Conservation (phyloP, 148 eudicot species). For the Rhododendron williamsianum region DNA sequence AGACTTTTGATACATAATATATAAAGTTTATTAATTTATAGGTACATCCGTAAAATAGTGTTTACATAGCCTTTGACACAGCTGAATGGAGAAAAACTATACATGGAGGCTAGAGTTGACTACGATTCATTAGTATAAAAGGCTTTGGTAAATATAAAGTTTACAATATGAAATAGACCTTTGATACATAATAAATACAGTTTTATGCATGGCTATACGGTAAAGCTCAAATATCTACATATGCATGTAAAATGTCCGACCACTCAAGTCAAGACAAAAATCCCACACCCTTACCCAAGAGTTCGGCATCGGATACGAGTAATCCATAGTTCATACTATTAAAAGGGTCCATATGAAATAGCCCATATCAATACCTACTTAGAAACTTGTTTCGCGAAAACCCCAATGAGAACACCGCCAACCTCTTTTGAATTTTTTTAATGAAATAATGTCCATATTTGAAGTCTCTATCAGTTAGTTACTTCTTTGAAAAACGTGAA, state of each 20-base stretch:
- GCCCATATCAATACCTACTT: not conserved
- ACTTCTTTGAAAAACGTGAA: not conserved
- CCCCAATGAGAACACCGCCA: not conserved
- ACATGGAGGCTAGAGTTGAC: no score
- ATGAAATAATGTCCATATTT: not conserved
- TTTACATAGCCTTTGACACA: no score
- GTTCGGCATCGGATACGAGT: not conserved
- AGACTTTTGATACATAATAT: not conserved
- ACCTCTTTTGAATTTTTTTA: not conserved
- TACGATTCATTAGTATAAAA: no score
- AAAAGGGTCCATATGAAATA: not conserved
- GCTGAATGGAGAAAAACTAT: no score
- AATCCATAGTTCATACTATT: not conserved
- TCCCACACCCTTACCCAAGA: not conserved
- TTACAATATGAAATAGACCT: not conserved
- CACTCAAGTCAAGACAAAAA: not conserved
- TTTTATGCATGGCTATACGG: not conserved
- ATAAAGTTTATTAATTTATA: no score
- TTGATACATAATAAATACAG: not conserved
- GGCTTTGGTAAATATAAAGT: not conserved
- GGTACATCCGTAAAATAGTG: no score
- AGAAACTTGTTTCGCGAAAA: not conserved
- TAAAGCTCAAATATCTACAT: not conserved
- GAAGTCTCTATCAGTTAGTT: not conserved
- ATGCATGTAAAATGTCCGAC: not conserved